Base-by-base conservation (phyloP, 2,329 filamentous ascomycete species). In the Paramyrothecium sp. region DNA sequence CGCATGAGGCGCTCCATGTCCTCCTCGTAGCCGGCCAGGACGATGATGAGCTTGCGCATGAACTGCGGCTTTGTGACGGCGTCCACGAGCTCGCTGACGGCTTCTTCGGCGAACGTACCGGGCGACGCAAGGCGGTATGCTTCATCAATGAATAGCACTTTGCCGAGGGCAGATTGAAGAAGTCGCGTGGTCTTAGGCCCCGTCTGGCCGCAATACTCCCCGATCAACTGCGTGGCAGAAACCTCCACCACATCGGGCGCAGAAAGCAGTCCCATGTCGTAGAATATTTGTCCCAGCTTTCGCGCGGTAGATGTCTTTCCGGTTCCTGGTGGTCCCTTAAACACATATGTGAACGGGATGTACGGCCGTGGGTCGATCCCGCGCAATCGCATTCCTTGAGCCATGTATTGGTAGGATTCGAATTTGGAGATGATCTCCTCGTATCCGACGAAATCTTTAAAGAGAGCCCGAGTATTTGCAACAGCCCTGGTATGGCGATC, bases 261-360 rank as follows among this genome's bases (percentile, higher is more conserved):
- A 0, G 84, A 73, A 0, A 92, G 74, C 51, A 92, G 81, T 0
- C 89, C 88, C 80, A 92, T 85, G 65, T 92, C 84, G 64, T 90
- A 91, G 65, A 84, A 92, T 0, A 92, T 76, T 60, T 90, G 82
- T 2, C 89, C 89, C 76, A 92, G 87, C 59, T 86, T 88, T 38
- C 80, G 75, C 0, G 90, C 90, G 0, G 79, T 91, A 0, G 85
- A 86, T 0, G 89, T 91, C 66, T 92, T 92, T 0, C 89, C 89
- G 0, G 89, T 91, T 0, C 85, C 87, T 26, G 86, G 85, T 0
- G 72, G 71, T 1, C 88, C 88, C 12, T 83, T 81, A 73, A 91
- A 91, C 1, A 90, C 69, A 63, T 89, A 90, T 52, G 83, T 88
- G 65, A 89, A 88, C 0, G 87, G 86, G 0, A 90, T 77, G 51